Percentiles rank a stretch among this genome's conserved stretches.
Conservation (phyloP, 257 asterid species). For the Datura wrightii region DNA sequence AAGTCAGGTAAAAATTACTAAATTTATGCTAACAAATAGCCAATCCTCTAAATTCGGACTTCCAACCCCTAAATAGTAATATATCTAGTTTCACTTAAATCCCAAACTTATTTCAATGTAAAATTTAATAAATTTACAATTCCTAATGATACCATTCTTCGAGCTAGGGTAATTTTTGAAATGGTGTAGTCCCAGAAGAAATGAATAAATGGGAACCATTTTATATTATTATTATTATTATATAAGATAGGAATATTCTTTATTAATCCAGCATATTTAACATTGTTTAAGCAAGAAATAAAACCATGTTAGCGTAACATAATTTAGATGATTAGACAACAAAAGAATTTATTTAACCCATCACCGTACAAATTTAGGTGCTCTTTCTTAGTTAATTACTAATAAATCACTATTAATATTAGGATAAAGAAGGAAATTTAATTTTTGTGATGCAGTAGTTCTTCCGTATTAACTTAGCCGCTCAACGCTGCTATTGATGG, state of each 20-base stretch:
- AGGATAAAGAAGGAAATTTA: background rate
- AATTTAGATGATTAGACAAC: slow-evolving; percentile 15
- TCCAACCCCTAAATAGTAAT: too few species aligned
- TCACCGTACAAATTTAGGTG: background rate
- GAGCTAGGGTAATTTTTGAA: background rate
- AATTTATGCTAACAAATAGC: too few species aligned
- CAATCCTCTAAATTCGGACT: too few species aligned
- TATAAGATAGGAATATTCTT: slow-evolving; percentile 9
- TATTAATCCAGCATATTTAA: background rate
- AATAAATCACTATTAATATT: background rate
- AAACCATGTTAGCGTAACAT: background rate
- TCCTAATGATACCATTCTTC: background rate
- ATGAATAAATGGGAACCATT: background rate
- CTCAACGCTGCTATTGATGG: too few species aligned
- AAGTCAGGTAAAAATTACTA: too few species aligned
- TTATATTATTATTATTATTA: background rate
- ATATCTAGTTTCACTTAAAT: too few species aligned
- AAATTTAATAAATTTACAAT: background rate
- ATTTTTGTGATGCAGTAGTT: too few species aligned
- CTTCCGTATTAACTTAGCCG: too few species aligned
- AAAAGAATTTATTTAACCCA: slow-evolving; percentile 2
- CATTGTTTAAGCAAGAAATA: slow-evolving; percentile 16
- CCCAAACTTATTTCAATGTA: background rate
- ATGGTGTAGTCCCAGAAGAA: background rate
- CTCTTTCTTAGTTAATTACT: background rate